Conservation (phyloP, 2,329 filamentous ascomycete genomes). For the Pestalotiopsis sp. region DNA sequence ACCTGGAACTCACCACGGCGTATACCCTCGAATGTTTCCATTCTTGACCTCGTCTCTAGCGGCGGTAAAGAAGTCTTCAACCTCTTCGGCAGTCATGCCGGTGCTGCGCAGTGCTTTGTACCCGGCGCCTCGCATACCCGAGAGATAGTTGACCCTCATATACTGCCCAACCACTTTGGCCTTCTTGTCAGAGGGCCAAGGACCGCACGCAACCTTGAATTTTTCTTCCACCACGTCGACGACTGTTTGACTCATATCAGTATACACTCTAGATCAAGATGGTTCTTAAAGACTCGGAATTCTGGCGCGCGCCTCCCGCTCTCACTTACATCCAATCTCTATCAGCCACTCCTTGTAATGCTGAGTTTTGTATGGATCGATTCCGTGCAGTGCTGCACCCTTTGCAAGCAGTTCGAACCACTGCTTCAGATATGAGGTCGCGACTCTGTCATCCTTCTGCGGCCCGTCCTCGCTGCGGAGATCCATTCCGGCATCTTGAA, state of each 20-base stretch:
- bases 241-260: not conserved
- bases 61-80: conserved; percentile 12
- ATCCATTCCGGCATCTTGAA: conserved; percentile 13
- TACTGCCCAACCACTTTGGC: conserved; percentile 1
- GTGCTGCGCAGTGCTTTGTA: conserved; percentile 12
- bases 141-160: conserved; percentile 11
- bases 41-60: conserved; percentile 9
- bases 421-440: not conserved
- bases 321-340: conserved; percentile 8
- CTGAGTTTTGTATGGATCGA: conserved; percentile 10
- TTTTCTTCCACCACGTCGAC: conserved; percentile 8
- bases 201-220: conserved; percentile 12
- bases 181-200: conserved; percentile 9
- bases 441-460: not conserved
- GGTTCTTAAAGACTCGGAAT: no score
- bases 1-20: conserved; percentile 7
- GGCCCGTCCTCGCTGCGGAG: conserved; percentile 9
- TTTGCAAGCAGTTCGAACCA: conserved; percentile 6
- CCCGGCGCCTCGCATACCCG: conserved; percentile 7
- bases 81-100: conserved; percentile 7
- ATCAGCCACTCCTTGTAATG: conserved; percentile 10
- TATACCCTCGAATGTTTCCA: conserved; percentile 12
- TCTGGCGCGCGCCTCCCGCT: not conserved
- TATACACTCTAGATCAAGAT: not conserved
- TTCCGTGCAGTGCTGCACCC: conserved; percentile 4